Percentiles rank a stretch among this genome's conserved stretches.
Evolutionary conservation across 352 stramenopile genomes (phyloP).

Genomic region (Phytopythium oedochilum): DNA sequence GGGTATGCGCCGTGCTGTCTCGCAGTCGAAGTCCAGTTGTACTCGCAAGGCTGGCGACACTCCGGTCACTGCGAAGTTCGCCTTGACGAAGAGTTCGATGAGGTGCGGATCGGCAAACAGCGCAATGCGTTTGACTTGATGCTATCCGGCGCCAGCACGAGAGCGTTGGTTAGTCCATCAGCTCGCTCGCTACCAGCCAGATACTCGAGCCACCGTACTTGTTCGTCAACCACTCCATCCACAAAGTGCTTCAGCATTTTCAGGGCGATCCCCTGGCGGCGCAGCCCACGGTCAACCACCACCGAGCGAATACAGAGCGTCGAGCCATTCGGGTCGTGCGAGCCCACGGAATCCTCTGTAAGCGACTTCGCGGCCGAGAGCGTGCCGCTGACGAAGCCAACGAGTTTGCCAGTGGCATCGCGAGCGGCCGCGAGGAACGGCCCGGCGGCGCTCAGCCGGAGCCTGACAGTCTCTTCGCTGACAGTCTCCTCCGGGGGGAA

Average conservation of each 20-base stretch:
- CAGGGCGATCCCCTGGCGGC: constrained; percentile 61
- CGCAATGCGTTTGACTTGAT: constrained; percentile 64
- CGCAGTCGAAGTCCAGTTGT: constrained; percentile 60
- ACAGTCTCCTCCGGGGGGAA: constrained; percentile 88
- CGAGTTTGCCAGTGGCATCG: constrained; percentile 26
- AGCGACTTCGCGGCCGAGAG: constrained; percentile 49
- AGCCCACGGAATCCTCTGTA: constrained; percentile 64
- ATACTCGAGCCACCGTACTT: constrained; percentile 8
- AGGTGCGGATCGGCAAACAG: constrained; percentile 82
- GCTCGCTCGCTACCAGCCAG: too few relatives aligned
- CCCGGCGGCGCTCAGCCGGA: constrained; percentile 77
- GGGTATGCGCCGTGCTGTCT: constrained; percentile 16
- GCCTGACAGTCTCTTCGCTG: constrained; percentile 70
- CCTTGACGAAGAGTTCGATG: constrained; percentile 82
- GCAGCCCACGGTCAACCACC: constrained; percentile 58
- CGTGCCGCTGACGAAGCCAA: constrained; percentile 90
- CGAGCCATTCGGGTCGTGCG: constrained; percentile 65
- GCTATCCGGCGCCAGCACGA: too few relatives aligned
- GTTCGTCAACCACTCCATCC: constrained; percentile 20
- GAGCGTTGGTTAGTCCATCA: too few relatives aligned
- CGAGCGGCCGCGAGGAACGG: constrained; percentile 57
- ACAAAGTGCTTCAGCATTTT: constrained; percentile 88
- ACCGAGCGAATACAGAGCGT: constrained; percentile 91
- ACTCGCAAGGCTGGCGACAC: constrained; percentile 80
- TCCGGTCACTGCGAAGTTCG: constrained; percentile 68